Evolutionary conservation across 2,329 filamentous ascomycete genomes (phyloP), one percentile per base, ranked within the genome.

Genomic region (Cephalotrichum gorgonifer): DNA sequence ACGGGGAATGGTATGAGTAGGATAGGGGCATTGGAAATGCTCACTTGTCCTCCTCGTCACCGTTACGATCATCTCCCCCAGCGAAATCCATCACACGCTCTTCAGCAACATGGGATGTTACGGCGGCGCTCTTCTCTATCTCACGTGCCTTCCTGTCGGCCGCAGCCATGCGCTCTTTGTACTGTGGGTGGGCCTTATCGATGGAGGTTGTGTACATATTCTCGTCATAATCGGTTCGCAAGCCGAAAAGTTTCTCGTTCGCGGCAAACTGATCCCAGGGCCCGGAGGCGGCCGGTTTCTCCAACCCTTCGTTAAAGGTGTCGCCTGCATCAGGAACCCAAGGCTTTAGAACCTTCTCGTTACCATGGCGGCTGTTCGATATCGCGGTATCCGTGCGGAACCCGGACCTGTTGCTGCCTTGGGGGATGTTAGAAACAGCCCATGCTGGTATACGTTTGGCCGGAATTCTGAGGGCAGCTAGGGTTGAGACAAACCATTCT

Each of bases 251-350:
- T 50, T 81, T 77, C 66, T 94, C 87, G 60, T 97, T 97, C 54
- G 79, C 83, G 51, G 87, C 86, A 60, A 98, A 98, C 64, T 98
- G 93, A 63, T 98, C 91, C 93, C 93, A 98, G 9, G 68, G 71
- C 6, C 68, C 71, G 15, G 66, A 60, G 47, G 62, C 65, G n/a
- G 62, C 57, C 2, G 73, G 57, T 46, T 71, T 79, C 58, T 93
- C 88, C 23, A 96, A 73, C 44, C 85, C 84, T 55, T 86, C 74
- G 59, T 90, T 84, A 38, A 78, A 64, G 26, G 76, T 75, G 53
- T 83, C 81, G 41, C 52, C 58, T 15, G 75, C 64, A 55, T 82
- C 83, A 6, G 87, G 81, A 49, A 89, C 79, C 89, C 90, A 97
- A 57, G 77, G 83, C 61, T 95, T 83, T 38, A 97, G 73, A 47